A percentile compares a stretch with the other conserved stretches of the same genome.
Conservation (phyloP, 306 rosid species). For the Albizia julibrissin region DNA sequence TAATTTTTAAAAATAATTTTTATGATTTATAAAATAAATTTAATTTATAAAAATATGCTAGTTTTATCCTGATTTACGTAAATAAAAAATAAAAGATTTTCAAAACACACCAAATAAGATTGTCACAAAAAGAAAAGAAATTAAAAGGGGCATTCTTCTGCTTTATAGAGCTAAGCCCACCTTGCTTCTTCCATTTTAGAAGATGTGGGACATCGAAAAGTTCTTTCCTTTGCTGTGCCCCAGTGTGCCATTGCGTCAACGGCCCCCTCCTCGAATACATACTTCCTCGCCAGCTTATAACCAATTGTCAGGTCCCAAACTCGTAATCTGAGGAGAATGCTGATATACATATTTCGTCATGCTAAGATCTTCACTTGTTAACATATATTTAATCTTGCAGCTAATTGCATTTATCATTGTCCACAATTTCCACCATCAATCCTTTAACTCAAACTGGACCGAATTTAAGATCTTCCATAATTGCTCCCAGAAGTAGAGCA, state of each 20-base stretch:
- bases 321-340: not conserved
- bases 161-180: not conserved
- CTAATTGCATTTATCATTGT: not conserved
- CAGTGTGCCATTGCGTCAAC: not conserved
- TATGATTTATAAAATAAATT: too few species aligned
- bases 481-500: not conserved
- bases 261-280: not conserved
- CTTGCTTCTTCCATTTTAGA: not conserved
- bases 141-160: too few species aligned
- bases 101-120: too few species aligned
- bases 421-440: not conserved
- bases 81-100: too few species aligned
- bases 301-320: not conserved
- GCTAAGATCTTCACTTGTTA: not conserved
- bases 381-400: not conserved
- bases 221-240: not conserved
- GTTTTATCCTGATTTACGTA: too few species aligned
- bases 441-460: not conserved
- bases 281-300: not conserved
- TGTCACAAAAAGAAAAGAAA: too few species aligned
- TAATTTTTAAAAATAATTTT: too few species aligned
- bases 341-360: not conserved
- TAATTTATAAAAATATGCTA: too few species aligned
- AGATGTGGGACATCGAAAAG: not conserved
- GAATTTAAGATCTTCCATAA: not conserved